These are phyloP conservation scores for Aspergillus candidus DNA, from an alignment of 2,329 filamentous ascomycete species.

Conservation along the genomic window DNA sequence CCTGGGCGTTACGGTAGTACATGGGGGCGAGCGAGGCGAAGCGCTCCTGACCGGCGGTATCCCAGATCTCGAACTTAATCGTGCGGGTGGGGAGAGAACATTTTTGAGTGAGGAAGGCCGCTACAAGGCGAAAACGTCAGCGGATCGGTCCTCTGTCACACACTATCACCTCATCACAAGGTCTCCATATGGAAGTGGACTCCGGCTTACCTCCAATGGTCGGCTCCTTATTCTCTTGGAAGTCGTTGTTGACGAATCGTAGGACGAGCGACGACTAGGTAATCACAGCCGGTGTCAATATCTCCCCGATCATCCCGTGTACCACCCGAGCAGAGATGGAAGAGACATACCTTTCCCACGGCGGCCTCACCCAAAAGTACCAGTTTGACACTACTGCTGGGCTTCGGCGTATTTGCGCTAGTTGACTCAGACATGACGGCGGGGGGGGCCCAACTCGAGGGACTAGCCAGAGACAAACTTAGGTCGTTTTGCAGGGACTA, in stretches of 20 bases:
- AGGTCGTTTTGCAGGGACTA: slow-evolving; percentile 26
- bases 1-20: slow-evolving; percentile 99
- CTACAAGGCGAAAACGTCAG: slow-evolving; percentile 42
- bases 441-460: slow-evolving; percentile 13
- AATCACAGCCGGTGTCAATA: slow-evolving; percentile 14
- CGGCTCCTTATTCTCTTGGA: slow-evolving; percentile 99
- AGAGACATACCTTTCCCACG: slow-evolving; percentile 77
- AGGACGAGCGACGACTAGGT: slow-evolving; percentile 87
- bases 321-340: slow-evolving; percentile 9
- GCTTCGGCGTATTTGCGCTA: slow-evolving; percentile 67
- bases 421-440: slow-evolving; percentile 64
- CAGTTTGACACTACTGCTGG: slow-evolving; percentile 99
- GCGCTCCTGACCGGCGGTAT: slow-evolving; percentile 94
- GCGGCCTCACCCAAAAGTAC: slow-evolving; percentile 95
- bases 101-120: slow-evolving; percentile 97
- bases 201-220: slow-evolving; percentile 78
- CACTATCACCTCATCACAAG: neutral
- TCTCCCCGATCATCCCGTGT: slow-evolving; percentile 13
- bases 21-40: slow-evolving; percentile 95
- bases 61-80: slow-evolving; percentile 81
- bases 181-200: slow-evolving; percentile 1
- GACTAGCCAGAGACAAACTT: slow-evolving; percentile 12
- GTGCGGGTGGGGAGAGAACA: slow-evolving; percentile 90
- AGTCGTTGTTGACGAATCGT: slow-evolving; percentile 99
- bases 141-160: slow-evolving; percentile 2